Percentiles rank a stretch among this genome's conserved stretches.
These are phyloP conservation scores for Fallopia convolvulus DNA, from an alignment of 148 eudicot species.

Conservation along the genomic window DNA sequence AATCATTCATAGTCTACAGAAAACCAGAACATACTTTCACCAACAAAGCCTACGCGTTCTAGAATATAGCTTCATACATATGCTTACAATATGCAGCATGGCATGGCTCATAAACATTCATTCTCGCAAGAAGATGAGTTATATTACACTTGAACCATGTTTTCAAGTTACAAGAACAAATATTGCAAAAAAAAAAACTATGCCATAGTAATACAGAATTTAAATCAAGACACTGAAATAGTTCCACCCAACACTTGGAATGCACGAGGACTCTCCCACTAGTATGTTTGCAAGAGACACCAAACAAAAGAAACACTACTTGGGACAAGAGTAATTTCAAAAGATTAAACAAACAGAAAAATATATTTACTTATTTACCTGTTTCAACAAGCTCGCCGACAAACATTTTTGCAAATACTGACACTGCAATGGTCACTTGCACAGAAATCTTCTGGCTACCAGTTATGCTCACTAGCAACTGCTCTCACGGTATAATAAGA, in stretches of 20 bases:
- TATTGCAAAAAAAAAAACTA: no score
- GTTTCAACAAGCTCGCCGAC: constrained; percentile 93
- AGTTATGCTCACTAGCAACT: constrained; percentile 53
- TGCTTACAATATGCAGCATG: no score
- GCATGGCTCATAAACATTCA: no score
- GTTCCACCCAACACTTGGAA: not conserved
- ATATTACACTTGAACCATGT: no score
- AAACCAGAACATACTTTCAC: not conserved
- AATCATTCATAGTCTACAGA: not conserved
- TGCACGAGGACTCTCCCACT: not conserved
- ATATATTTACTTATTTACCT: constrained; percentile 31
- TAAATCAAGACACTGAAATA: not conserved
- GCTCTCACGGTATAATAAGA: constrained; percentile 16
- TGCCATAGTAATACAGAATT: no score
- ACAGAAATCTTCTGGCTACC: constrained; percentile 60
- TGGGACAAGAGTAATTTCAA: not conserved
- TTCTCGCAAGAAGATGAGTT: no score
- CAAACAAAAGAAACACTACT: not conserved
- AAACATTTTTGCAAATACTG: constrained; percentile 91
- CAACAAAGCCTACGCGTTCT: not conserved
- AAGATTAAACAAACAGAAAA: not conserved
- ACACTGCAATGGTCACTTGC: constrained; percentile 61
- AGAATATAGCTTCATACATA: no score
- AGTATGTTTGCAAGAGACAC: not conserved
- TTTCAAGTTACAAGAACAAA: no score